These are phyloP conservation scores for Anisodus acutangulus DNA, from an alignment of 257 asterid species.

Conservation along the genomic window DNA sequence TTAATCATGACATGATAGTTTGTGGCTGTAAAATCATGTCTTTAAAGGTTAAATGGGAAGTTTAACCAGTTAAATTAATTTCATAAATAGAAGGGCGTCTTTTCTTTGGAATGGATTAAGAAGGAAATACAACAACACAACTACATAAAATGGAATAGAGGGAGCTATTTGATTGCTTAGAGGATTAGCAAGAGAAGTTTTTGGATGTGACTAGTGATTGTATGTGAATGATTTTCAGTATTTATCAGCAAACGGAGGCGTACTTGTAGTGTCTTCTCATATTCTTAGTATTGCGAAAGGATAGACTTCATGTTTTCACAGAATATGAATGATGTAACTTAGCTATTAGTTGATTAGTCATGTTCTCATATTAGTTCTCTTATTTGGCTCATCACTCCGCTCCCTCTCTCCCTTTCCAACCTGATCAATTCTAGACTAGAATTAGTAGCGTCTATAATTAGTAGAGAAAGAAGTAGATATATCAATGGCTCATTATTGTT, in stretches of 20 bases:
- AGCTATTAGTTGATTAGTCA: background rate
- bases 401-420: background rate
- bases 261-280: background rate
- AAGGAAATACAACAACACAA: background rate
- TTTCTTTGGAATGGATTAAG: background rate
- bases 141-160: background rate
- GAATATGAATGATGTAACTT: background rate
- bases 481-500: background rate
- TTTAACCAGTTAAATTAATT: background rate
- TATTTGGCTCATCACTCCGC: background rate
- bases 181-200: background rate
- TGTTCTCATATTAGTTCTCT: background rate
- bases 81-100: background rate
- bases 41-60: background rate
- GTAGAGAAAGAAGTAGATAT: background rate
- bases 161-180: slow-evolving; percentile 18
- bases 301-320: background rate
- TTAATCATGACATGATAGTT: background rate
- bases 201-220: background rate
- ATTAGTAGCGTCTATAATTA: too few species aligned
- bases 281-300: background rate
- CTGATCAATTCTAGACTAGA: too few species aligned
- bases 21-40: background rate
- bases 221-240: background rate
- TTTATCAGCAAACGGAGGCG: background rate